Conservation (phyloP, 2,329 filamentous ascomycete genomes). For the Huntiella moniliformis region DNA sequence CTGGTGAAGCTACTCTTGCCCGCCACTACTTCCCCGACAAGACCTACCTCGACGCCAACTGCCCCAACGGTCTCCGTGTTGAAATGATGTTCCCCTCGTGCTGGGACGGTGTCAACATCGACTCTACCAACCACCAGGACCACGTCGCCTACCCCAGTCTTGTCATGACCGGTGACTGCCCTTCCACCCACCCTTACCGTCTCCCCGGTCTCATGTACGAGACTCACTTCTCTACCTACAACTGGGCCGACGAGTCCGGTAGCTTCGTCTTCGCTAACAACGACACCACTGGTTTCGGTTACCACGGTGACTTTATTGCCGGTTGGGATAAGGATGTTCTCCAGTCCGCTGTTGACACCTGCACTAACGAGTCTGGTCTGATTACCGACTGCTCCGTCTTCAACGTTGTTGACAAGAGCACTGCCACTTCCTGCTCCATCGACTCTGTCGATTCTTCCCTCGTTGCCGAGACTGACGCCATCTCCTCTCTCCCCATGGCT, state of each 20-base stretch:
- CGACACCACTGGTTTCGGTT: slow-evolving; percentile 56
- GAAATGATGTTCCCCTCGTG: slow-evolving; percentile 82
- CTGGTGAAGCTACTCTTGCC: slow-evolving; percentile 54
- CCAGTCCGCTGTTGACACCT: slow-evolving; percentile 52
- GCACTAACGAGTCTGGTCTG: slow-evolving; percentile 50
- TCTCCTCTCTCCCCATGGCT: slow-evolving; percentile 36
- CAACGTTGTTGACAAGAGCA: slow-evolving; percentile 42
- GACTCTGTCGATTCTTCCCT: slow-evolving; percentile 30
- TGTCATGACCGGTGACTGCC: slow-evolving; percentile 61
- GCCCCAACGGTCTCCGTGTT: slow-evolving; percentile 60
- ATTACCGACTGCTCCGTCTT: slow-evolving; percentile 64
- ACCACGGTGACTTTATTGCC: slow-evolving; percentile 64
- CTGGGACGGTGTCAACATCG: slow-evolving; percentile 55
- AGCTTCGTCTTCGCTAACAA: slow-evolving; percentile 62
- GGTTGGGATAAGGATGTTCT: slow-evolving; percentile 57
- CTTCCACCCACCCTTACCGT: slow-evolving; percentile 45
- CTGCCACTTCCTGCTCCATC: slow-evolving; percentile 42
- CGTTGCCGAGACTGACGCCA: slow-evolving; percentile 29
- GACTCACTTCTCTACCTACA: slow-evolving; percentile 60
- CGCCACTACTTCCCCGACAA: slow-evolving; percentile 72
- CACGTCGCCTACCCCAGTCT: slow-evolving; percentile 64
- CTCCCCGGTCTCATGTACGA: slow-evolving; percentile 67
- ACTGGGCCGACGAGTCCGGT: slow-evolving; percentile 43
- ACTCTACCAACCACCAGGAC: slow-evolving; percentile 34
- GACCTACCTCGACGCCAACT: slow-evolving; percentile 60